Evolutionary conservation across 1,139 yeast genomes (phyloP).

Genomic region (Blastobotrys indianensis): DNA sequence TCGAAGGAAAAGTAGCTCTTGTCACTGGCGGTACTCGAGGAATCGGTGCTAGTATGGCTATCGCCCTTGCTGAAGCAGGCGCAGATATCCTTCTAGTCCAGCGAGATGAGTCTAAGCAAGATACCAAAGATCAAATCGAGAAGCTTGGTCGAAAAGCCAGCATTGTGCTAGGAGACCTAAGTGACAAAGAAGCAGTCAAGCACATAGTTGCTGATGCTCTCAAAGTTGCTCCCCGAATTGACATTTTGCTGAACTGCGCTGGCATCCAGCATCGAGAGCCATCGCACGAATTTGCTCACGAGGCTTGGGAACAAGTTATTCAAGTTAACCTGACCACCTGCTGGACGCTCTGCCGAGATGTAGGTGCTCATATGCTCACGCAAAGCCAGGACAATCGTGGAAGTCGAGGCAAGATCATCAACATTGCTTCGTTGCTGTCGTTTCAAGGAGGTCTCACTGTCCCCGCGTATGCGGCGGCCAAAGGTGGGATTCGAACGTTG

Average conservation of each 20-base stretch:
- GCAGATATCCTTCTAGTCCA: conserved; percentile 38
- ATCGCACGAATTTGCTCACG: conserved; percentile 38
- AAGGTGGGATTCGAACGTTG: conserved; percentile 46
- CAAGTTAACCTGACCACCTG: conserved; percentile 47
- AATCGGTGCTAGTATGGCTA: conserved; percentile 40
- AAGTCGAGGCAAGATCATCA: conserved; percentile 55
- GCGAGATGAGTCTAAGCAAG: conserved; percentile 17
- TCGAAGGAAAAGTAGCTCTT: conserved; percentile 35
- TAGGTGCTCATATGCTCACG: conserved; percentile 41
- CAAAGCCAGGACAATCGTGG: conserved; percentile 33
- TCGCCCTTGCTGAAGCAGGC: conserved; percentile 41
- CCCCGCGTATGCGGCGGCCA: conserved; percentile 49
- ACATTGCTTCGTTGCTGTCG: conserved; percentile 51
- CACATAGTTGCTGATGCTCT: conserved; percentile 32
- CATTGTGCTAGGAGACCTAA: conserved; percentile 28
- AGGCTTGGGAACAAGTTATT: conserved; percentile 42
- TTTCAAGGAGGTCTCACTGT: conserved; percentile 42
- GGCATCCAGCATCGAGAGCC: conserved; percentile 42
- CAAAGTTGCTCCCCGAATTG: conserved; percentile 36
- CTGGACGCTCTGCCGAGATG: conserved; percentile 41
- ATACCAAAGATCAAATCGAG: conserved; percentile 22
- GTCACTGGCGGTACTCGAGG: conserved; percentile 43
- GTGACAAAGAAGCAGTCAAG: conserved; percentile 29
- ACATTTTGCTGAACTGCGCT: conserved; percentile 51
- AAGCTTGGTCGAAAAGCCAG: conserved; percentile 27